These are phyloP conservation scores for Tubosaeta sp. DNA, from an alignment of 768 basidiomycete genomes.

Conservation along the genomic window DNA sequence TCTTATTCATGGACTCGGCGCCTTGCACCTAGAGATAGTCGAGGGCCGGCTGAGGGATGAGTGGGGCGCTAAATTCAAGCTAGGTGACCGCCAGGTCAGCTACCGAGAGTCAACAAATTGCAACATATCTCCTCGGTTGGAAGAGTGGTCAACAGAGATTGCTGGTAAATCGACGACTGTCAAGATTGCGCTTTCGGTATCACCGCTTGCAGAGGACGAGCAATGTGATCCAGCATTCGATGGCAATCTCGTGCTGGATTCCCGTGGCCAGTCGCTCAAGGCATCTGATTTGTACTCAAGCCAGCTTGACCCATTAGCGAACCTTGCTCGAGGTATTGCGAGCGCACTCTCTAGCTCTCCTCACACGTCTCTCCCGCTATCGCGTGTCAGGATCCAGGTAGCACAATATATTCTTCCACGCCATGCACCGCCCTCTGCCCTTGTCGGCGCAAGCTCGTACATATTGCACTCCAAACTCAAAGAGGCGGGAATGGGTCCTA, in stretches of 20 bases:
- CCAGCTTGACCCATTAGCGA: constrained; percentile 42
- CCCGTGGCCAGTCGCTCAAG: constrained; percentile 46
- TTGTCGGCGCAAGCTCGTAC: constrained; percentile 61
- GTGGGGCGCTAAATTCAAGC: constrained; percentile 73
- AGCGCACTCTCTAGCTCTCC: constrained; percentile 75
- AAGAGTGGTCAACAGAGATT: constrained; percentile 60
- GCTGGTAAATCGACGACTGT: constrained; percentile 53
- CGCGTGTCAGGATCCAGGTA: constrained; percentile 57
- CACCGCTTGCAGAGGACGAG: constrained; percentile 51
- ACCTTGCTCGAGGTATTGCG: constrained; percentile 64
- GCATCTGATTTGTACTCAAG: constrained; percentile 46
- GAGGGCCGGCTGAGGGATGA: constrained; percentile 78
- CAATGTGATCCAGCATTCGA: constrained; percentile 68
- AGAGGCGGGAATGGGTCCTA: constrained; percentile 61
- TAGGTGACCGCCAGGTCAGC: constrained; percentile 73
- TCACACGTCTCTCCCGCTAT: constrained; percentile 69
- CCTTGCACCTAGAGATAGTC: constrained; percentile 85
- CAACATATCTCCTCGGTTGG: constrained; percentile 26
- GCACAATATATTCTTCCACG: constrained; percentile 39
- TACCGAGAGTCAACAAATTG: constrained; percentile 59
- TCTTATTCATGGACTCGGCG: constrained; percentile 78
- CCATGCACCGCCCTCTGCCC: constrained; percentile 44
- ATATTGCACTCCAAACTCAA: constrained; percentile 60
- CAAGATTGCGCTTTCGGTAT: constrained; percentile 50
- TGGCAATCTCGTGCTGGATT: constrained; percentile 67